These are phyloP conservation scores for Coemansia sp. DNA, from an alignment of 192 early-diverging fungal species.

Conservation along the genomic window DNA sequence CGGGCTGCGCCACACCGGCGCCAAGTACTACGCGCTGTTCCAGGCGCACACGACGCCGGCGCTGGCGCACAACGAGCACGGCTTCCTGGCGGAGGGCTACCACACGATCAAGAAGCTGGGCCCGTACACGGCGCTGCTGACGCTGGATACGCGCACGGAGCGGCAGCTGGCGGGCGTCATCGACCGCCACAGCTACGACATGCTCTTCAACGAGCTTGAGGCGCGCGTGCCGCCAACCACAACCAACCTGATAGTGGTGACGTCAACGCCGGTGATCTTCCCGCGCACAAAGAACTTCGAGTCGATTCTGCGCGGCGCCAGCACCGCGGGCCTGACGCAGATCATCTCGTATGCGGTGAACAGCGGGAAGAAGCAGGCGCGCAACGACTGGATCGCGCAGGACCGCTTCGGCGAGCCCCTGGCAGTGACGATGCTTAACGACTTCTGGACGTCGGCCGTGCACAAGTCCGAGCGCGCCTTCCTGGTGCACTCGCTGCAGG, in stretches of 20 bases:
- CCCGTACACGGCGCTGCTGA: slow-evolving; percentile 66
- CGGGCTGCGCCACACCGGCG: slow-evolving; percentile 69
- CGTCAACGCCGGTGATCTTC: slow-evolving; percentile 73
- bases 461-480: slow-evolving; percentile 69
- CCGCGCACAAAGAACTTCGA: slow-evolving; percentile 74
- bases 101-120: slow-evolving; percentile 70
- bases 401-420: slow-evolving; percentile 75
- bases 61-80: slow-evolving; percentile 61
- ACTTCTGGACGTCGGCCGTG: slow-evolving; percentile 66
- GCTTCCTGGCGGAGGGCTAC: slow-evolving; percentile 59
- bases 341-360: slow-evolving; percentile 49
- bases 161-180: slow-evolving; percentile 67
- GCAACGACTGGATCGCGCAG: slow-evolving; percentile 55
- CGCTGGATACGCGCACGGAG: slow-evolving; percentile 75
- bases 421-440: slow-evolving; percentile 75
- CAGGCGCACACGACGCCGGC: slow-evolving; percentile 75
- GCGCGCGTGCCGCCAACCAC: slow-evolving; percentile 57
- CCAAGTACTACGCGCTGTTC: slow-evolving; percentile 80
- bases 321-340: slow-evolving; percentile 47
- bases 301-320: slow-evolving; percentile 62
- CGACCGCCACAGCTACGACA: slow-evolving; percentile 64
- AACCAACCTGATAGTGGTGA: slow-evolving; percentile 70
- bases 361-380: slow-evolving; percentile 24
- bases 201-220: slow-evolving; percentile 60
- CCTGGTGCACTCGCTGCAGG: slow-evolving; percentile 69